Base-by-base conservation (phyloP, 805 yeast species). In the Cyberlindnera maclurae region DNA sequence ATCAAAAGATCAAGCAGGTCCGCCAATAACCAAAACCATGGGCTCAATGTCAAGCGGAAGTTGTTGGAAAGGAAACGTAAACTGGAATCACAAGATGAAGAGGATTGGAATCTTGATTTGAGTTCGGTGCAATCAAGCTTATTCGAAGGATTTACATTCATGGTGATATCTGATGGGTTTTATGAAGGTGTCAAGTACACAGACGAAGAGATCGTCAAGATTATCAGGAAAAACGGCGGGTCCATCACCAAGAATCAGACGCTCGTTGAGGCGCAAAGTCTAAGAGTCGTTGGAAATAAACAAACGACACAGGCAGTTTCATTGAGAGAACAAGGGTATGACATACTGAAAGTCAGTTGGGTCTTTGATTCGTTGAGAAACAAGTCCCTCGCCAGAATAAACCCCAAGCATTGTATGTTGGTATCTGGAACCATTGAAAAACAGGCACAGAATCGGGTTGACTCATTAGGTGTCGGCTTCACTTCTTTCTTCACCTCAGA, bases 291-390 rank as follows among this genome's bases (percentile, higher is more conserved):
- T 15, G 64, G 73, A 13, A 68, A 62, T 24, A 64, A 53, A 40
- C 39, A 49, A 11, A 70, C 75, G 0, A 44, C 57, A 4, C 68
- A 66, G 36, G 68, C 73, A 3, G 50, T 46, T 3, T 57, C 58
- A 1, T 42, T 73, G n/a, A 47, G 54, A 10, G 57, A 62, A n/a
- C 41, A 57, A 13, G 82, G 82, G 0, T 73, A 69, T 47, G 84
- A 80, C 50, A 64, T 90, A 0, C 53, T 87, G 7, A 68, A 60
- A 37, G 87, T 94, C 1, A 55, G 61, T 24, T 90, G 96, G 95
- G 55, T 86, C 5, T 64, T 76, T 33, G 89, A 84, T 46, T 77
- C 93, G 48, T 60, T 84, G 3, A 51, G 56, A 13, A 54, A 63
- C 12, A 50, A 56, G 2, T 37, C 49, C 3, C 33, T 77, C 2